Evolutionary conservation across 192 early-diverging fungal species (phyloP), one percentile per base, ranked within the genome.

Genomic region (Linnemannia hyalina): DNA sequence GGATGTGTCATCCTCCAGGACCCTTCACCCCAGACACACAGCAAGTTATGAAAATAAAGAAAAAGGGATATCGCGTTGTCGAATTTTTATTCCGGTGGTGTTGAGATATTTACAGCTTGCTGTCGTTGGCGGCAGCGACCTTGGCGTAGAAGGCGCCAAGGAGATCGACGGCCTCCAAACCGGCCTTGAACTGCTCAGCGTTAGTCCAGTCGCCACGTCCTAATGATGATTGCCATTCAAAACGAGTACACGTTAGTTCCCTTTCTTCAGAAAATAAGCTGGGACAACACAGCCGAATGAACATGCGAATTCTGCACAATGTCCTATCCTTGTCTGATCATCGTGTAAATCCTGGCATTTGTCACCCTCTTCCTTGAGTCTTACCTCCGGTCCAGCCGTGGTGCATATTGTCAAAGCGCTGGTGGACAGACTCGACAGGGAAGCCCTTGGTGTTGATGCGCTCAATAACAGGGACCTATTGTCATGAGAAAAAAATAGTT

Each of bases 1-100:
- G 94, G 94, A 35, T 88, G 89, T 70, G 92, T 88, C 38, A 74
- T 85, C 18, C 82, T 92, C 6, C 68, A 68, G n/a, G 52, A 49
- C 54, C 74, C 46, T 38, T 38, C 49, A 0, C 0, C 20, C 1
- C 9, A 36, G 15, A 23, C 36, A 3, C 60, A 70, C 0, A 78
- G 76, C 76, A 78, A 70, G 68, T 41, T 78, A 26, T 78, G 22
- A 77, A 32, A 35, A 44, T 6, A 15, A 46, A 32, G 16, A 73
- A 1, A 15, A 10, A 7, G 44, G 9, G 13, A 15, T 46, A 3
- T 23, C 54, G 16, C 22, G 0, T 4, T 20, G 13, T 32, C 4
- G 9, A 4, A 65, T 35, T 7, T 32, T 32, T 65, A 29, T 29
- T 65, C 11, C 29, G 18, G 18, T 20, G 49, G 49, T 4, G 35